A percentile compares a stretch with the other conserved stretches of the same genome.
Evolutionary conservation across 768 basidiomycete genomes (phyloP).

Genomic region (Lepiota brunneoincarnata): DNA sequence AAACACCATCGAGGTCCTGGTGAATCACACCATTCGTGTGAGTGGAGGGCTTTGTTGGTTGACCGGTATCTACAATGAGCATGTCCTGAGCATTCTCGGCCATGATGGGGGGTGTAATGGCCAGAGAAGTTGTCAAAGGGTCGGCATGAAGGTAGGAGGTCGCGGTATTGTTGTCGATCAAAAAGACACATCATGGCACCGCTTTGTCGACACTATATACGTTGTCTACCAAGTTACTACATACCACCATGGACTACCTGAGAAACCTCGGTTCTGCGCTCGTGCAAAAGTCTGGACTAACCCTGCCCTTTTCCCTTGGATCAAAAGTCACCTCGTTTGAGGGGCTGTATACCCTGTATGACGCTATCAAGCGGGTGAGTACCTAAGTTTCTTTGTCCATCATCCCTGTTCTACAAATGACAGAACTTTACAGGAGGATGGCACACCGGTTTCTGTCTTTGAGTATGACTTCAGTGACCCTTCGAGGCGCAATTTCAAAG

Average conservation of each 20-base stretch:
- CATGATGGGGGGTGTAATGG: background rate
- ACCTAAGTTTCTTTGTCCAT: background rate
- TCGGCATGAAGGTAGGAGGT: background rate
- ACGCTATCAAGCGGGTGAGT: conserved; percentile 82
- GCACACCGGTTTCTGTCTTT: conserved; percentile 82
- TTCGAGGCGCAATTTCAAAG: conserved; percentile 54
- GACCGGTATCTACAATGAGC: background rate
- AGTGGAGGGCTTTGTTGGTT: conserved; percentile 9
- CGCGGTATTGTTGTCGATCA: conserved; percentile 3
- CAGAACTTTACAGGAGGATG: conserved; percentile 70
- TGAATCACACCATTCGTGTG: conserved; percentile 23
- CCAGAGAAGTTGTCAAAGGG: background rate
- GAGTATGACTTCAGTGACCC: conserved; percentile 79
- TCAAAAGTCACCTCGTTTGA: conserved; percentile 64
- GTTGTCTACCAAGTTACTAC: background rate
- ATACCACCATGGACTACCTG: conserved; percentile 69
- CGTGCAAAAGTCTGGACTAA: conserved; percentile 92
- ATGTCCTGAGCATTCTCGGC: background rate
- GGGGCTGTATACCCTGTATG: conserved; percentile 81
- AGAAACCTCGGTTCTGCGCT: conserved; percentile 80
- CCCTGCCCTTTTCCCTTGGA: conserved; percentile 85
- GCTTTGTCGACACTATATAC: background rate
- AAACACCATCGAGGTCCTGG: conserved; percentile 27
- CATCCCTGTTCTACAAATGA: conserved; percentile 16
- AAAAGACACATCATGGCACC: background rate